A percentile compares a stretch with the other conserved stretches of the same genome.
Conservation (phyloP, 1,139 yeast genomes). For the Yamadazyma atmosphaerica region DNA sequence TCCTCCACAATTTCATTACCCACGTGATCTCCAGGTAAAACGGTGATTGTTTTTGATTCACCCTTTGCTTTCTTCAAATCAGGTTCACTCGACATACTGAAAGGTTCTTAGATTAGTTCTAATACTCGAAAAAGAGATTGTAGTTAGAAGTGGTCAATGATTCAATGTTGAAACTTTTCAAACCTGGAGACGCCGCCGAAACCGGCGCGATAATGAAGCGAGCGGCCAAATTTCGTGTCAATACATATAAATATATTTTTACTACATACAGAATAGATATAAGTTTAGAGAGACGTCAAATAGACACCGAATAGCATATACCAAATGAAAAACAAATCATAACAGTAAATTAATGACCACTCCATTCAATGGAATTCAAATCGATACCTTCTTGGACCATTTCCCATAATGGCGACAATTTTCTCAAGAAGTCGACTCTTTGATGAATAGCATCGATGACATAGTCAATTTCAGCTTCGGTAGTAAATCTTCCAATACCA, state of each 20-base stretch:
- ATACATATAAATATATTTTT: constrained; percentile 1
- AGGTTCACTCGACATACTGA: constrained; percentile 15
- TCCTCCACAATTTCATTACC: constrained; percentile 89
- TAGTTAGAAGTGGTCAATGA: too few relatives aligned
- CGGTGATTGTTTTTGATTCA: constrained; percentile 68
- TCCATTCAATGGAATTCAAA: constrained; percentile 92
- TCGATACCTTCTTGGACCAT: constrained; percentile 99
- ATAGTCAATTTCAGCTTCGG: constrained; percentile 93
- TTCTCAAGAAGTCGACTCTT: constrained; percentile 88
- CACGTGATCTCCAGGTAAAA: constrained; percentile 95
- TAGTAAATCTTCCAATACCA: constrained; percentile 96
- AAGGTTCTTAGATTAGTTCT: too few relatives aligned
- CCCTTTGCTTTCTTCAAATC: constrained; percentile 12
- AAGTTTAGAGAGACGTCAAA: not conserved
- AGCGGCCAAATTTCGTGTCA: not conserved
- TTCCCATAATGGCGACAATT: constrained; percentile 96
- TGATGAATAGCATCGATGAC: constrained; percentile 85
- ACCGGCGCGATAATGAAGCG: constrained; percentile 3
- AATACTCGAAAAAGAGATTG: too few relatives aligned
- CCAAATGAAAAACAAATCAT: not conserved
- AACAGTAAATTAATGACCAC: constrained; percentile 91
- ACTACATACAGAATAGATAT: constrained; percentile 4
- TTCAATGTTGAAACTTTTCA: constrained; percentile 1
- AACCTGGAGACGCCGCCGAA: constrained; percentile 6
- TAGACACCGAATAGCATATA: not conserved